Evolutionary conservation across 2,329 filamentous ascomycete species (phyloP).

Genomic region (Orbilia oligospora): DNA sequence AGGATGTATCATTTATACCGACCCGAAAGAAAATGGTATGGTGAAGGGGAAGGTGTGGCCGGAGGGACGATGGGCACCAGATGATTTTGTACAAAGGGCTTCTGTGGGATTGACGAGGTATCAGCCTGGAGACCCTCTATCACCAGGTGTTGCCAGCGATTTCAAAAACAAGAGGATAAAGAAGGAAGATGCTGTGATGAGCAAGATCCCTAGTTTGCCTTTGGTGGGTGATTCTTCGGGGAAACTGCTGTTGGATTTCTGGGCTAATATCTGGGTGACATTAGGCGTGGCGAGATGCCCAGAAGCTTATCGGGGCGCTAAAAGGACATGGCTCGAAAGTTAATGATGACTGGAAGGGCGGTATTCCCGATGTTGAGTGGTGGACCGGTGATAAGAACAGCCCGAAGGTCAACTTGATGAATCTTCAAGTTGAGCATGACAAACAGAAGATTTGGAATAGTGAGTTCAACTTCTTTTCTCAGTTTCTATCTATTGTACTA

Average conservation of each 20-base stretch:
- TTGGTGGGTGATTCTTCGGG: conserved; percentile 69
- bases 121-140: conserved; percentile 91
- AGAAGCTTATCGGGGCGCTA: conserved; percentile 81
- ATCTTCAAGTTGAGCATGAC: conserved; percentile 86
- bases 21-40: conserved; percentile 88
- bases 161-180: conserved; percentile 77
- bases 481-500: background rate
- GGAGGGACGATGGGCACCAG: conserved; percentile 82
- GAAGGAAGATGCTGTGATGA: conserved; percentile 78
- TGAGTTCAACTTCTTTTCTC: conserved; percentile 23
- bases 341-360: conserved; percentile 80
- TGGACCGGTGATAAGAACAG: conserved; percentile 81
- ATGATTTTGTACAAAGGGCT: conserved; percentile 85
- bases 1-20: conserved; percentile 92
- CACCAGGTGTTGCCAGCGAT: conserved; percentile 85
- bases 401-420: conserved; percentile 84
- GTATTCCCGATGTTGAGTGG: conserved; percentile 84
- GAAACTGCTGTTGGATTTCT: background rate
- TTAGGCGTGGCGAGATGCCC: conserved; percentile 84
- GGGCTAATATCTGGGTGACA: conserved; percentile 9
- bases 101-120: conserved; percentile 84
- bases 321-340: conserved; percentile 80
- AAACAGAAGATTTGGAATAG: conserved; percentile 88
- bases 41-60: conserved; percentile 80
- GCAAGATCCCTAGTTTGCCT: conserved; percentile 89